Evolutionary conservation across 345 rosid species (phyloP), one percentile per base, ranked within the genome.

Genomic region (Rhizophora mangle): DNA sequence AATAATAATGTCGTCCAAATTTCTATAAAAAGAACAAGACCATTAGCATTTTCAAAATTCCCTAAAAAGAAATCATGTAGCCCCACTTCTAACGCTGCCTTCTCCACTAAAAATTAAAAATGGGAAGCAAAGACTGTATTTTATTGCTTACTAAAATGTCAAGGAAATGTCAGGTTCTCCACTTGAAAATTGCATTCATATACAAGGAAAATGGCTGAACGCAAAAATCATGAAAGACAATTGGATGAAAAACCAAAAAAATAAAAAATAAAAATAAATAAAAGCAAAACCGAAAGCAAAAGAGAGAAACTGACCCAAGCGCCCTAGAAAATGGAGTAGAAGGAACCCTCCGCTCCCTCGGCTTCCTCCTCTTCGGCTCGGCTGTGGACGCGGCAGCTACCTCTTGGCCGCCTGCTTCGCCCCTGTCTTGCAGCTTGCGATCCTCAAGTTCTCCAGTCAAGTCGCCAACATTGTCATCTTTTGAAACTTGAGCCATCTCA

Each of bases 321-420:
- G 96, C 95, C 82, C 99, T 85, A 13, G 96, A 74, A 65, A 95
- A 81, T 2, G 99, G 96, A 4, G 98, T 95, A 37, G 97, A 81
- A 53, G 99, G 99, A 81, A 90, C 97, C 72, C 85, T 88, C 80
- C 91, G 73, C 73, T 90, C 99, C 86, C 98, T 88, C 3, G 84
- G 96, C 76, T 68, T 89, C 72, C 98, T 80, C 82, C 92, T 87
- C 84, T 86, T 84, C 75, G 76, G 65, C 64, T 75, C 68, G 22
- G 54, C 24, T 37, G 76, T 34, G 60, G 39, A 18, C 58, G 80
- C 58, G 10, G 69, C 67, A 4, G 71, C 51, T 6, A 55, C n/a
- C 58, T 9, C 78, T 34, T 46, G 81, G 19, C 51, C 78, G 53
- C 67, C 74, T 18, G 60, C 69, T 73, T 66, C 51, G 30, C 49